Conservation (phyloP, 352 stramenopile species). For the Pythium aristosporum region DNA sequence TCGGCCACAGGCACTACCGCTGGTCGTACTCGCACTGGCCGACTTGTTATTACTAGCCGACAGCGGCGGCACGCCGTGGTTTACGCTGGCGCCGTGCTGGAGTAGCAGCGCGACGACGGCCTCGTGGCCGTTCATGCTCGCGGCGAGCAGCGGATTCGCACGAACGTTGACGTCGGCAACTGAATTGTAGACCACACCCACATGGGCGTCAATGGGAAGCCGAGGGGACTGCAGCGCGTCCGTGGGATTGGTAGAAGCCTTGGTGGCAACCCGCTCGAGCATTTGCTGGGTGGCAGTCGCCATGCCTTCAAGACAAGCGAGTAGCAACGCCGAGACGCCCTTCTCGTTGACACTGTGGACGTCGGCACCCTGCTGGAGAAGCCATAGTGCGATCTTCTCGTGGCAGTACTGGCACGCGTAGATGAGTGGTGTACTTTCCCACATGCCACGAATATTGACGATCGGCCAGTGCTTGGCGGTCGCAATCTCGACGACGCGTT, state of each 20-base stretch:
- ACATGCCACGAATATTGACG: constrained; percentile 77
- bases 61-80: constrained; percentile 21
- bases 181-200: constrained; percentile 79
- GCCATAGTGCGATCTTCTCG: constrained; percentile 48
- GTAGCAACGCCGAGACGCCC: constrained; percentile 61
- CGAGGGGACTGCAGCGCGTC: neutral
- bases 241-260: neutral
- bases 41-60: constrained; percentile 3
- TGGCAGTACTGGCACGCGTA: constrained; percentile 73
- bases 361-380: constrained; percentile 47
- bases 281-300: constrained; percentile 41
- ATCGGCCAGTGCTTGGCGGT: constrained; percentile 20
- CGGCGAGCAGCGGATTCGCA: constrained; percentile 54
- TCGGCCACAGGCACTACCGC: neutral
- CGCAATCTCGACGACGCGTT: constrained; percentile 27
- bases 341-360: constrained; percentile 61
- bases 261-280: constrained; percentile 17
- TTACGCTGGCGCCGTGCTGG: constrained; percentile 29
- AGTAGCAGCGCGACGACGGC: constrained; percentile 53
- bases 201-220: constrained; percentile 39
- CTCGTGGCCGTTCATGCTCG: constrained; percentile 73
- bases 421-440: constrained; percentile 81
- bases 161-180: constrained; percentile 56
- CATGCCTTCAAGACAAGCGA: constrained; percentile 72
- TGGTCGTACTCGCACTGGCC: neutral